Percentiles rank a stretch among this genome's conserved stretches.
phyloP scores from a whole-genome alignment of 1,284 basidiomycete genomes.

The Xerocomus nothofagi region DNA sequence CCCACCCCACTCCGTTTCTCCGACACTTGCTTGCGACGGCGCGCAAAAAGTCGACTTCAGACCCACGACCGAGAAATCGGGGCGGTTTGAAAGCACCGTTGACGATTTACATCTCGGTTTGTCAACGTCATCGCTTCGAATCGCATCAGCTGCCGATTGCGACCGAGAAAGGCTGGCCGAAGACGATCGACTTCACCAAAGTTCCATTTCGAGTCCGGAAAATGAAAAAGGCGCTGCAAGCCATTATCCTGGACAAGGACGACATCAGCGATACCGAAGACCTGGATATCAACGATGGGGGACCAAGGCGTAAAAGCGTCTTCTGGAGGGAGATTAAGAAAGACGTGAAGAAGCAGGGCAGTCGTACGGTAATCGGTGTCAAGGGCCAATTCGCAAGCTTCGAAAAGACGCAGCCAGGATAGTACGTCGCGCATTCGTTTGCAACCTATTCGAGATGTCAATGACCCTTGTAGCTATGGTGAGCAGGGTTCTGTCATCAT shows the following conservation, averaged over 20 bases:
- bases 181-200: conserved; percentile 59
- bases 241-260: conserved; percentile 50
- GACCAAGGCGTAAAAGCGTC: conserved; percentile 50
- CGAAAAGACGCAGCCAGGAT: conserved; percentile 77
- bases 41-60: conserved; percentile 50
- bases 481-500: conserved; percentile 77
- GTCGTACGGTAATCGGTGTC: conserved; percentile 62
- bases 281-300: conserved; percentile 19
- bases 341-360: conserved; percentile 62
- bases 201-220: conserved; percentile 52
- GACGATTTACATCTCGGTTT: conserved; percentile 60
- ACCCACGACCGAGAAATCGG: conserved; percentile 68
- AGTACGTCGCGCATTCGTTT: conserved; percentile 51
- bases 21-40: conserved; percentile 51
- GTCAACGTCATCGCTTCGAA: conserved; percentile 77
- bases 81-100: conserved; percentile 66
- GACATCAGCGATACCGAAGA: conserved; percentile 32
- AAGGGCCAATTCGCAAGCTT: conserved; percentile 73
- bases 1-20: conserved; percentile 60
- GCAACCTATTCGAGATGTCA: background rate
- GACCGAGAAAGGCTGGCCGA: conserved; percentile 70
- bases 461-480: conserved; percentile 57
- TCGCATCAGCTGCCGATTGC: conserved; percentile 68
- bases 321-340: conserved; percentile 69
- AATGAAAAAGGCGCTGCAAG: conserved; percentile 47